Percentiles rank a stretch among this genome's conserved stretches.
Conservation (phyloP, 805 yeast genomes). For the Peterozyma xylosa region DNA sequence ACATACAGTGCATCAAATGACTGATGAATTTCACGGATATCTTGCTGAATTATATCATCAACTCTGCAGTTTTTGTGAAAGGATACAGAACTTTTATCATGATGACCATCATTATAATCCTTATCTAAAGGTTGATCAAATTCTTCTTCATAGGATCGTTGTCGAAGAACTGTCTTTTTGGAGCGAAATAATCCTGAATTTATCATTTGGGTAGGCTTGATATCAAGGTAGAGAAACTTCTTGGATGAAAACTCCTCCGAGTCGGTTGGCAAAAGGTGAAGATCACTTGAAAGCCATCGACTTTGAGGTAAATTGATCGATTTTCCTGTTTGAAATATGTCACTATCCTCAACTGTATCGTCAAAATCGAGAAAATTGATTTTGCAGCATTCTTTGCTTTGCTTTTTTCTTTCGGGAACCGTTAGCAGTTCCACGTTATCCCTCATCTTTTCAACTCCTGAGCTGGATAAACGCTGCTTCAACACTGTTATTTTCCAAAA, state of each 20-base stretch:
- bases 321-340: slow-evolving; percentile 18
- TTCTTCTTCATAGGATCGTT: slow-evolving; percentile 1
- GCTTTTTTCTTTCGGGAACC: slow-evolving; percentile 2
- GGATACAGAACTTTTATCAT: slow-evolving; percentile 25
- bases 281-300: slow-evolving; percentile 9
- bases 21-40: slow-evolving; percentile 16
- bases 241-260: slow-evolving; percentile 37
- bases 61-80: not conserved
- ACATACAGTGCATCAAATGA: slow-evolving; percentile 13
- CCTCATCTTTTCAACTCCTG: not conserved
- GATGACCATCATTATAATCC: slow-evolving; percentile 41
- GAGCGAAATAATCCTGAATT: slow-evolving; percentile 19
- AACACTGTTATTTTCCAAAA: slow-evolving; percentile 79
- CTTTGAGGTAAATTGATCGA: slow-evolving; percentile 17
- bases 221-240: slow-evolving; percentile 35
- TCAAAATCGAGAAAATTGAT: slow-evolving; percentile 21
- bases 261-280: slow-evolving; percentile 39
- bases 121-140: slow-evolving; percentile 36
- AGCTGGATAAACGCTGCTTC: slow-evolving; percentile 23
- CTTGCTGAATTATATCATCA: slow-evolving; percentile 10
- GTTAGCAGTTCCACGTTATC: slow-evolving; percentile 1
- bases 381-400: slow-evolving; percentile 21
- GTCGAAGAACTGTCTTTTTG: slow-evolving; percentile 11
- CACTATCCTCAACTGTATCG: slow-evolving; percentile 15
- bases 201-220: slow-evolving; percentile 31